Evolutionary conservation across 2,329 filamentous ascomycete genomes (phyloP), one percentile per base, ranked within the genome.

Genomic region (Cylindrodendrum hubeiense): DNA sequence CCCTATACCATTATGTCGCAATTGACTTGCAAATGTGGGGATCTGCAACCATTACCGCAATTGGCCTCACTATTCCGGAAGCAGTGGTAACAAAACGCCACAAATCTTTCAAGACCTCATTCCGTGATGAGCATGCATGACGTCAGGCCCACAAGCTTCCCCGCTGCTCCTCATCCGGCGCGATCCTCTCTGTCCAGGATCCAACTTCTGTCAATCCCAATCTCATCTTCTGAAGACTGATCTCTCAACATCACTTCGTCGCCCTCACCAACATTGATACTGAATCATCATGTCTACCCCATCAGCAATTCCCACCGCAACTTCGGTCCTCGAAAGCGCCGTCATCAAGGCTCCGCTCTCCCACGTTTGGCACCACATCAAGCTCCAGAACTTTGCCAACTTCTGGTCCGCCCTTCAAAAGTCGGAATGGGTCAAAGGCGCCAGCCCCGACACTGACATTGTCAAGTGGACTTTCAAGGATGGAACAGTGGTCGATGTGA

Each of bases 331-430:
- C 72, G 90, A 91, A 82, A 89, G 86, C 60, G 85, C 88, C 75
- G 89, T 93, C 79, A 92, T 93, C 80, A 84, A 87, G 72, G 90
- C 90, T 39, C 87, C 87, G 34, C 86, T 92, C 77, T 85, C 85
- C 74, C 79, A 87, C 71, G 90, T 92, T 77, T 93, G 91, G 90
- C 90, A 93, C 83, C 84, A 89, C 74, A 90, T 93, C 87, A 93
- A 93, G 85, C 88, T 93, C 41, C 86, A 89, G 78, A 85, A 90
- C 78, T 92, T 93, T 80, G 79, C 81, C 82, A 85, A 87, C 75
- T 93, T 91, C 83, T 92, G 89, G 89, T 82, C 83, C 47, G 86
- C 87, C 67, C 84, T 93, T 47, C 82, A 85, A 68, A 85, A 85
- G 76, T 87, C 85, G 77, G 88, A 91, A 77, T 85, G 82, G 72